A percentile compares a stretch with the other conserved stretches of the same genome.
Conservation (phyloP, 2,329 filamentous ascomycete species). For the Leptographium procerum region DNA sequence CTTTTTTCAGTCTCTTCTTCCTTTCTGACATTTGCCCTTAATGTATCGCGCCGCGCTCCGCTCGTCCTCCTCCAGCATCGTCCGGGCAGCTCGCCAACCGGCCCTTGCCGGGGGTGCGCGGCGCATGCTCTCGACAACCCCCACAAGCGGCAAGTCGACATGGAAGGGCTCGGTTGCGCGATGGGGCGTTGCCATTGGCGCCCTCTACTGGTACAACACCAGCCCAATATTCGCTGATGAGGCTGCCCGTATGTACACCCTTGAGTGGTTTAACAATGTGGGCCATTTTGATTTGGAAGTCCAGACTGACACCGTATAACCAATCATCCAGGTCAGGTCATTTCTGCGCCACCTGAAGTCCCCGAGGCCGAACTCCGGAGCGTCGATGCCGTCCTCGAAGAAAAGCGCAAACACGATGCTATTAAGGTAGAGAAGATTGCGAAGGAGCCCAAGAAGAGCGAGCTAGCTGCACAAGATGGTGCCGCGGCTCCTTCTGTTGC, state of each 20-base stretch:
- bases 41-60: slow-evolving; percentile 45
- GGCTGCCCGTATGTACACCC: slow-evolving; percentile 50
- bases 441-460: slow-evolving; percentile 11
- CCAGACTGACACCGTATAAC: background rate
- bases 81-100: slow-evolving; percentile 29
- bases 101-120: slow-evolving; percentile 28
- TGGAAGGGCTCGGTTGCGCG: slow-evolving; percentile 69
- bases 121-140: slow-evolving; percentile 41
- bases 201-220: slow-evolving; percentile 91
- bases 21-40: background rate
- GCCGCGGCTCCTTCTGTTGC: slow-evolving; percentile 11
- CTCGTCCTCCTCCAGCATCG: slow-evolving; percentile 31
- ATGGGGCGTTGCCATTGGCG: slow-evolving; percentile 64
- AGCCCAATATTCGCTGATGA: slow-evolving; percentile 80
- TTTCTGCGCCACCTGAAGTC: slow-evolving; percentile 35
- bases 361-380: slow-evolving; percentile 49
- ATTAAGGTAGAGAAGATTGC: background rate
- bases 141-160: slow-evolving; percentile 57
- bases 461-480: slow-evolving; percentile 10
- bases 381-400: slow-evolving; percentile 54
- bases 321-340: slow-evolving; percentile 21
- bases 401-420: slow-evolving; percentile 42
- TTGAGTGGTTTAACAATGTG: slow-evolving; percentile 7
- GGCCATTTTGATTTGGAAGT: background rate
- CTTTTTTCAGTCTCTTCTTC: slow-evolving; percentile 6